Evolutionary conservation across 139 green algal species (phyloP), one percentile per base, ranked within the genome.

Genomic region (Chlamydomonas eustigma): DNA sequence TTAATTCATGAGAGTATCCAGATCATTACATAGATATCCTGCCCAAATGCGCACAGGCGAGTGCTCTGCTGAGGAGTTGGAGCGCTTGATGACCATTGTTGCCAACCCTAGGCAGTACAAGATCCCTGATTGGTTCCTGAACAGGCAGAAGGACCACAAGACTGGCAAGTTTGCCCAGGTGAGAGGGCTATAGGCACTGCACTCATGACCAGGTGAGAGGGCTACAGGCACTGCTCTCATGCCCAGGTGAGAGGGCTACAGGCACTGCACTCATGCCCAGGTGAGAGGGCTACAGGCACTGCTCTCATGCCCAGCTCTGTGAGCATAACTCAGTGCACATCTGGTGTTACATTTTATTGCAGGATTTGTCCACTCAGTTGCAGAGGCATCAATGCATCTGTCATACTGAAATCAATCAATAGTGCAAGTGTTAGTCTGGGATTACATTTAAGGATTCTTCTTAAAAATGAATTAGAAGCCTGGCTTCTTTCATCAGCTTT

Each of bases 41-140:
- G n/a, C n/a, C n/a, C n/a, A n/a, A n/a, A n/a, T 22, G 30, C 58
- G 25, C 28, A 39, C 94, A 78, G 95, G 95, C 50, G 95, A 99
- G 90, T 90, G 98, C 71, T 92, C 86, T 64, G 88, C 95, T 64
- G 92, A 94, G 83, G 96, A 99, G 90, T 88, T 99, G 68, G 96
- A 99, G 88, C 86, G 86, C 50, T 77, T 99, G 75, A 99, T 98
- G 93, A 92, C 92, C 32, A 97, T 99, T 64, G 93, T 99, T 50
- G 85, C 88, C 85, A 98, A 99, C 92, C 96, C 96, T 30, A 88
- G 93, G 76, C 88, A 93, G 68, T 99, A 98, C 91, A 99, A 99
- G 92, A 96, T 99, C 77, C 96, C 95, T 66, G 93, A 98, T 86
- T 99, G 92, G 92, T 98, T 99, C 90, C 91, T 99, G 35, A 99